Evolutionary conservation across 2,329 filamentous ascomycete species (phyloP).

Genomic region (Neofusicoccum laricinum): DNA sequence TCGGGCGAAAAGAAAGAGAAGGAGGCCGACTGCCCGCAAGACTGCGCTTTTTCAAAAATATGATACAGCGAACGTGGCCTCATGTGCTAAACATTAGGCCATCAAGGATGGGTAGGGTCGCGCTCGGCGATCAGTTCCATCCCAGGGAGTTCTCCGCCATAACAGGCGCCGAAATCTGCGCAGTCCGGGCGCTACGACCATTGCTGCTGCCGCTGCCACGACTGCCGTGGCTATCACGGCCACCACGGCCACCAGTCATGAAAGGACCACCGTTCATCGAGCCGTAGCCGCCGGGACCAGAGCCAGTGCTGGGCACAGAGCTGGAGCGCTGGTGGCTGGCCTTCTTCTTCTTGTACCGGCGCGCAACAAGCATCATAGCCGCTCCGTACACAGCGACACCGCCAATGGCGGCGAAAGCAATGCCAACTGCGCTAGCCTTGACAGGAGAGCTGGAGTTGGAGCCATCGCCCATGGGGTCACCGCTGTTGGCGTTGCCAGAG

Average conservation of each 20-base stretch:
- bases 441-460: conserved; percentile 54
- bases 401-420: conserved; percentile 73
- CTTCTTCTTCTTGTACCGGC: conserved; percentile 84
- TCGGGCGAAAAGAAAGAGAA: conserved; percentile 10
- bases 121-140: conserved; percentile 68
- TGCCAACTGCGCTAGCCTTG: conserved; percentile 62
- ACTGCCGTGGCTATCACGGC: conserved; percentile 33
- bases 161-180: conserved; percentile 82
- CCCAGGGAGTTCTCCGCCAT: conserved; percentile 93
- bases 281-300: conserved; percentile 44
- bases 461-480: conserved; percentile 41
- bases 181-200: conserved; percentile 60
- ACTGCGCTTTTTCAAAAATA: conserved; percentile 20
- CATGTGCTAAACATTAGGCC: conserved; percentile 16
- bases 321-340: conserved; percentile 72
- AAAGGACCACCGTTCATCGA: conserved; percentile 45
- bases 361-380: conserved; percentile 90
- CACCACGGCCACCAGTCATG: conserved; percentile 44
- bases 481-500: conserved; percentile 32
- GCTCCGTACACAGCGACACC: conserved; percentile 85
- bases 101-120: neutral
- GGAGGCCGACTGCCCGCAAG: conserved; percentile 9
- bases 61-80: conserved; percentile 30
- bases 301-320: conserved; percentile 70
- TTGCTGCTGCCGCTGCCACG: conserved; percentile 62